Conservation (phyloP, 208 protist species). For the Angomonas desouzai region DNA sequence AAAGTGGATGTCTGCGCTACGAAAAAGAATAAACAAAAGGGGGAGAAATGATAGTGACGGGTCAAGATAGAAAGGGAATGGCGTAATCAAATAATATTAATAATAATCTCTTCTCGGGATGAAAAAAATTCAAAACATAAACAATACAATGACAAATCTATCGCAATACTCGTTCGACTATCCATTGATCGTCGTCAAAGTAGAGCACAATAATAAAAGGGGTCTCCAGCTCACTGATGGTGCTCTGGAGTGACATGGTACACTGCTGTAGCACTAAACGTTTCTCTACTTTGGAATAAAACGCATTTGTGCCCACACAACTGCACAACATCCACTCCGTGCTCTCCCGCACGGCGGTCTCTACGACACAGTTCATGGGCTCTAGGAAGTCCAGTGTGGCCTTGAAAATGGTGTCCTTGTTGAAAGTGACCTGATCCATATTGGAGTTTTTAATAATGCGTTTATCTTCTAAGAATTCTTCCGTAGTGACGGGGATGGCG, state of each 20-base stretch:
- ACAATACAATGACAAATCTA: conserved; percentile 11
- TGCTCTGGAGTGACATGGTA: conserved; percentile 57
- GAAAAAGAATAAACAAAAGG: neutral
- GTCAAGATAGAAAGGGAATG: no score
- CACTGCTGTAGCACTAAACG: conserved; percentile 69
- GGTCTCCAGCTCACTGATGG: conserved; percentile 39
- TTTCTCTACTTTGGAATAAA: conserved; percentile 72
- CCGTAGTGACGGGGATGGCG: conserved; percentile 31
- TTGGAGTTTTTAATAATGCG: conserved; percentile 41
- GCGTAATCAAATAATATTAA: no score
- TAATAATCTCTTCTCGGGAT: no score
- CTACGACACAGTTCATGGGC: conserved; percentile 49
- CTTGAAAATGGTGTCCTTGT: conserved; percentile 54
- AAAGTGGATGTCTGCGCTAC: no score
- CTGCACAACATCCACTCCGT: conserved; percentile 78
- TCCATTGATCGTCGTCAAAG: conserved; percentile 47
- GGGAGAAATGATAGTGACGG: no score
- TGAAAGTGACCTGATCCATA: conserved; percentile 73
- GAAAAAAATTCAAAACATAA: neutral
- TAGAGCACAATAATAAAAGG: conserved; percentile 56
- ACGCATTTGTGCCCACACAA: conserved; percentile 52
- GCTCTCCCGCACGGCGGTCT: conserved; percentile 74
- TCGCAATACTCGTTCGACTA: conserved; percentile 57
- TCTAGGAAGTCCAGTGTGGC: conserved; percentile 67
- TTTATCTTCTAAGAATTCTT: conserved; percentile 47